Base-by-base conservation (phyloP, 2,329 filamentous ascomycete species). In the Pestalotiopsis sp. region DNA sequence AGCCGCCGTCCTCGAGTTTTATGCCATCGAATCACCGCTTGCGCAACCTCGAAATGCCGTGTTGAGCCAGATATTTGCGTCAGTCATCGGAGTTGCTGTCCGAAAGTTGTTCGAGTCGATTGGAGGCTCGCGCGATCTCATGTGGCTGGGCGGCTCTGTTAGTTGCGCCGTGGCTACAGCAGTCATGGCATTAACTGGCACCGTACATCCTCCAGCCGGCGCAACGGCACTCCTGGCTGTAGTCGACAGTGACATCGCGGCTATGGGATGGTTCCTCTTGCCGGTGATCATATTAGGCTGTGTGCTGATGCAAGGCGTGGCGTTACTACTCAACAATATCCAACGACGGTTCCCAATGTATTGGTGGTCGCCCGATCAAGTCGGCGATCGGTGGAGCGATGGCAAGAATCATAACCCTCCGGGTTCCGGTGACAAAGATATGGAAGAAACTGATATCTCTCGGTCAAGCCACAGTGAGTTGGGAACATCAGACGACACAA, bases 1-100 rank as follows among this genome's bases (percentile, higher is more conserved):
- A 4, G 89, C 91, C 2, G 92, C 92, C 14, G 91, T 94, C n/a
- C 86, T 94, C 49, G 87, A 92, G 74, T 94, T 92, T 78, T 90
- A 90, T 73, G 85, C 88, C 61, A 90, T 93, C 72, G 89, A 92
- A 64, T 91, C 91, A 0, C 91, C 92, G 0, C 86, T 94, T 36
- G 85, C 92, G 0, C 92, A 94, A 75, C 92, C 92, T 1, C 89
- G 92, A 27, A 93, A 91, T 77, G 85, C 88, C 57, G 77, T 94
- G 14, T 70, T 91, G 6, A 90, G 91, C n/a, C 92, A 94, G 75
- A 67, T 92, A 38, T 77, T 93, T 57, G 84, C 90, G 1, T 85
- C 88, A 12, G 49, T 89, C 3, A 81, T 90, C 41, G 92, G 91
- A 11, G 84, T 93, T 13, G 79, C 81, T 36, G 84, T 93, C 64